Evolutionary conservation across 306 rosid species (phyloP), one percentile per base, ranked within the genome.

Genomic region (Mimosa pudica): DNA sequence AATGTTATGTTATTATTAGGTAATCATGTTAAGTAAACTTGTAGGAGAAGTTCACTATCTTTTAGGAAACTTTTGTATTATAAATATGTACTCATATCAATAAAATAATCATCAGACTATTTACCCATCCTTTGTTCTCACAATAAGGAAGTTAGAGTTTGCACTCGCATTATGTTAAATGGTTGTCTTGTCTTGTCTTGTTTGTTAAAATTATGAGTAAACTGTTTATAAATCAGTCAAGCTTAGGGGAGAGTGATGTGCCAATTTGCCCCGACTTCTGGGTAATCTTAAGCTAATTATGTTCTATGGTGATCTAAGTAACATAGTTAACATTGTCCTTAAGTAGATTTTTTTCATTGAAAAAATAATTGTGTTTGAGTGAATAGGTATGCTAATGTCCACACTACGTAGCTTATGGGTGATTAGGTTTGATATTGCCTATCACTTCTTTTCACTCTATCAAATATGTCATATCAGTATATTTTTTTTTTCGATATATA

Each of bases 141-240:
- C n/a, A n/a, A n/a, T 24, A 51, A 61, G 75, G 42, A 58, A 48
- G 67, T 71, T 32, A 45, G 68, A 33, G 51, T 35, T 14, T 33
- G 61, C 63, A 41, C 54, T 32, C 70, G 73, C 57, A 36, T 10
- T 55, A 60, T 61, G 70, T 57, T 35, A 30, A 11, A 46, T 70
- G 55, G 10, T 70, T 70, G 18, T 46, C 20, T 68, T 0, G 3
- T 24, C 30, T 24, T 24, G 30, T 24, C 65, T 3, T 24, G 36
- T 20, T 17, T 68, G 17, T 9, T 44, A 16, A 42, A 66, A 66
- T 38, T 4, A 36, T 8, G 71, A 66, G 48, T 66, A 38, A 36
- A 38, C 32, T 7, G n/a, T 38, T 16, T 38, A 16, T 66, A 16
- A 14, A 66, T 41, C 47, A 66, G 10, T 7, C 20, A 14, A 67